Evolutionary conservation across 345 rosid species (phyloP).

Genomic region (Rhodamnia argentea): DNA sequence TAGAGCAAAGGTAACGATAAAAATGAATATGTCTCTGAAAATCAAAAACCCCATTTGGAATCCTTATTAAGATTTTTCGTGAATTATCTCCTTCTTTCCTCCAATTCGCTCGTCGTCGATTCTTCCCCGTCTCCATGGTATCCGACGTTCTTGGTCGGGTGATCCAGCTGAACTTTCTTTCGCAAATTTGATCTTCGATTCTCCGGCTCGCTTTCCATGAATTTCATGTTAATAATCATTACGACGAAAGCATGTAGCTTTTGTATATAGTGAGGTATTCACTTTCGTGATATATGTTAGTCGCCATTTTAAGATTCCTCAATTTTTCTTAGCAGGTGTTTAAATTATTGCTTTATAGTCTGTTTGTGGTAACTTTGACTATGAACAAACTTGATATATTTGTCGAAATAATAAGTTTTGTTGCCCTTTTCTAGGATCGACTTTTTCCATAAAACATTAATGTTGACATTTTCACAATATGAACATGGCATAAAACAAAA

Average conservation of each 20-base stretch:
- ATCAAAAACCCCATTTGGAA: neutral
- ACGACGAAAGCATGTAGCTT: neutral
- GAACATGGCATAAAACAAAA: no score
- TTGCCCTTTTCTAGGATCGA: no score
- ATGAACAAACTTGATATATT: neutral
- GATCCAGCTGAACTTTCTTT: neutral
- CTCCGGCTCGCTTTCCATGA: no score
- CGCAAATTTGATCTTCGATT: neutral
- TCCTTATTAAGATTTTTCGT: neutral
- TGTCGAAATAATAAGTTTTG: neutral
- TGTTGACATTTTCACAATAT: no score
- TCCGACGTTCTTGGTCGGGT: rapidly evolving
- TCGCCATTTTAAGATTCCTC: neutral
- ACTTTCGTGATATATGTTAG: no score
- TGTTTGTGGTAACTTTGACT: neutral
- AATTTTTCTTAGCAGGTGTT: neutral
- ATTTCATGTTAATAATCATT: no score
- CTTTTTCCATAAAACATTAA: no score
- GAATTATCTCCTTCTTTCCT: neutral
- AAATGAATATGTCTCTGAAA: no score
- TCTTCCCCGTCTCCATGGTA: rapidly evolving
- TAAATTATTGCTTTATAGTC: neutral
- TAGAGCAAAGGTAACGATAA: no score
- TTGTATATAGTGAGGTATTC: neutral
- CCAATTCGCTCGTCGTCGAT: rapidly evolving